A percentile compares a stretch with the other conserved stretches of the same genome.
phyloP scores from a whole-genome alignment of 371 early-diverging fungal species.

The Homolaphlyctis polyrhiza region DNA sequence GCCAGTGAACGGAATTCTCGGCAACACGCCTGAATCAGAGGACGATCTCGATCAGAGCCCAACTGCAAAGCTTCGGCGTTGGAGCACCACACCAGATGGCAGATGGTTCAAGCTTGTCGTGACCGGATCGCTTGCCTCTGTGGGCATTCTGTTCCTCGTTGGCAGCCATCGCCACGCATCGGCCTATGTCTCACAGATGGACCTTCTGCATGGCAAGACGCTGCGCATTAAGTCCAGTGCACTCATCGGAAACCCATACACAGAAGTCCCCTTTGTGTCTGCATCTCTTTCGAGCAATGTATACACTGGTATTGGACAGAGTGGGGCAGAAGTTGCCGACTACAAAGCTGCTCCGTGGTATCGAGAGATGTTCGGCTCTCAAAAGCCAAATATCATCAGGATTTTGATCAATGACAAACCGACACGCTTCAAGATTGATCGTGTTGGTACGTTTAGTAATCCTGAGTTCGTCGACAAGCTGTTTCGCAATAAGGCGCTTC shows the following conservation, averaged over 20 bases:
- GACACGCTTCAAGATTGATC: not conserved
- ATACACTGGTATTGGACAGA: not conserved
- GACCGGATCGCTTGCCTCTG: not conserved
- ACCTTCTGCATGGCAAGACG: not conserved
- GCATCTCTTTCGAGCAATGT: not conserved
- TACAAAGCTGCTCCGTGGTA: not conserved
- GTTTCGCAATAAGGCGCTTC: not conserved
- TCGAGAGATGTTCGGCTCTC: not conserved
- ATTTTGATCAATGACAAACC: no score
- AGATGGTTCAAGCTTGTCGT: not conserved
- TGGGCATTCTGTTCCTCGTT: not conserved
- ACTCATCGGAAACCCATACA: not conserved
- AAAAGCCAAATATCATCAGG: not conserved
- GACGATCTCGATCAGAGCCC: no score
- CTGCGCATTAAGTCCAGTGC: not conserved
- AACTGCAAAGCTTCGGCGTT: no score
- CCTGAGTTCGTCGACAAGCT: slow-evolving; percentile 1
- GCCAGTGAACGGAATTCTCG: no score
- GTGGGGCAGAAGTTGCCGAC: not conserved
- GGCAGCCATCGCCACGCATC: not conserved
- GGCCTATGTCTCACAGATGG: not conserved
- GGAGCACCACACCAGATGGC: no score
- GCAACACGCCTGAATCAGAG: no score
- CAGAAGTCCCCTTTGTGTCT: not conserved
- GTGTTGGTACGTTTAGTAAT: not conserved